Evolutionary conservation across 495 filamentous ascomycete species (phyloP).

Genomic region (Gamarada debralockiae): DNA sequence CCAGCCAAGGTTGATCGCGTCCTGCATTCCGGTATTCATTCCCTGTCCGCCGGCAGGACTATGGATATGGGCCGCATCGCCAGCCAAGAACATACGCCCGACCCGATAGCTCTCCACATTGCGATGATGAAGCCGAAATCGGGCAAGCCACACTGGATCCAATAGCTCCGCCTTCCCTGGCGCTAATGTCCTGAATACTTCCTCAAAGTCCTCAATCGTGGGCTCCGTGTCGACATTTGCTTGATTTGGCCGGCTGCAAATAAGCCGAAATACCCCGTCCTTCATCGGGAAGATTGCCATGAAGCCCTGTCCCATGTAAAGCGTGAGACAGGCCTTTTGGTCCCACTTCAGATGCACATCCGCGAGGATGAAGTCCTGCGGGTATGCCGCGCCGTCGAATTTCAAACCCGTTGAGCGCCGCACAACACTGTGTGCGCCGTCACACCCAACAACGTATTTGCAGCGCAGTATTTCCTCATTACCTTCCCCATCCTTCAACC

Average conservation of each 20-base stretch:
- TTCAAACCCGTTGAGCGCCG: conserved; percentile 33
- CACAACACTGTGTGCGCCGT: conserved; percentile 41
- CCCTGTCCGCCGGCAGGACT: conserved; percentile 47
- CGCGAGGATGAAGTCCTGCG: conserved; percentile 41
- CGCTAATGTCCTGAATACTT: not conserved
- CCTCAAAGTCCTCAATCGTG: conserved; percentile 10
- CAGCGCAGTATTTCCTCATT: conserved; percentile 26
- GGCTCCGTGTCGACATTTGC: conserved; percentile 1
- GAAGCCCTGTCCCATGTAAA: conserved; percentile 24
- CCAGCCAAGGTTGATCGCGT: conserved; percentile 45
- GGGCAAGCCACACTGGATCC: conserved; percentile 14
- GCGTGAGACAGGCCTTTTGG: conserved; percentile 27
- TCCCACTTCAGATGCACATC: conserved; percentile 33
- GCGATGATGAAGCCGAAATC: conserved; percentile 20
- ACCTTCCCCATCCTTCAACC: conserved; percentile 21
- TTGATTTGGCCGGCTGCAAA: conserved; percentile 15
- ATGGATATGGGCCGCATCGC: conserved; percentile 49
- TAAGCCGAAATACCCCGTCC: conserved; percentile 27
- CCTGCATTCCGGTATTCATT: conserved; percentile 46
- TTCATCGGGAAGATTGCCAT: conserved; percentile 30
- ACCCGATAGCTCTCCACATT: conserved; percentile 14
- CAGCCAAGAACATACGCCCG: conserved; percentile 34
- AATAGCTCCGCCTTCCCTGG: conserved; percentile 4
- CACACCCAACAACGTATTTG: conserved; percentile 41
- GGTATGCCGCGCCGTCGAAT: conserved; percentile 38